These are phyloP conservation scores for Euphorbia pulcherrima DNA, from an alignment of 345 rosid genomes.

Conservation along the genomic window DNA sequence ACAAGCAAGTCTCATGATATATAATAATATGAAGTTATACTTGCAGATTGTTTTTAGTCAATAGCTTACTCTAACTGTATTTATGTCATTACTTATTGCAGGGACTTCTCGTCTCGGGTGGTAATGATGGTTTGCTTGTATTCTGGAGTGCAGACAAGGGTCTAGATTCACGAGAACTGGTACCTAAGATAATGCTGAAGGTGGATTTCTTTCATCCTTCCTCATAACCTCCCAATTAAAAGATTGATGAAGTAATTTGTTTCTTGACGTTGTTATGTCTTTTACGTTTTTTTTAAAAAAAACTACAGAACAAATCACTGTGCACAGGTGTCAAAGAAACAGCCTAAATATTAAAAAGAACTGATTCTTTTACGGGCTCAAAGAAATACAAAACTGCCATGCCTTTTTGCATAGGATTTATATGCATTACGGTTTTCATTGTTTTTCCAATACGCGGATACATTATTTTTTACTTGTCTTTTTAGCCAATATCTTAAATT, in stretches of 20 bases:
- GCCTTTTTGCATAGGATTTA: neutral
- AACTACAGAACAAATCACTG: neutral
- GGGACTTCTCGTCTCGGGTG: slow-evolving; percentile 98
- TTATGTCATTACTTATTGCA: slow-evolving; percentile 31
- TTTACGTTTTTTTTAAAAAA: slow-evolving; percentile 1
- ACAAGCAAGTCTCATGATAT: neutral
- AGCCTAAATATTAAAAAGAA: neutral
- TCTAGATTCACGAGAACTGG: slow-evolving; percentile 93
- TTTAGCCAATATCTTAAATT: no score
- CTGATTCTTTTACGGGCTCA: neutral
- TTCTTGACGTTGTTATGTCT: neutral
- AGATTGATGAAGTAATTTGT: neutral
- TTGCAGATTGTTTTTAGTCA: neutral
- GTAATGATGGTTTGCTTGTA: slow-evolving; percentile 87
- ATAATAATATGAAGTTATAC: neutral
- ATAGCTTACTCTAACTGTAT: slow-evolving; percentile 7
- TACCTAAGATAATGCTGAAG: slow-evolving; percentile 94
- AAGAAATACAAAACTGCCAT: slow-evolving; percentile 1
- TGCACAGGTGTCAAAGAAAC: neutral
- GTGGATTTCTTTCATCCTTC: slow-evolving; percentile 28
- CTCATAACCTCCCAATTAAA: neutral
- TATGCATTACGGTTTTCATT: neutral
- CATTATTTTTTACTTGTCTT: no score
- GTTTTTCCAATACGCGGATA: neutral
- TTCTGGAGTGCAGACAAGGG: slow-evolving; percentile 97